Conservation (phyloP, 345 rosid species). For the Populus deltoides region DNA sequence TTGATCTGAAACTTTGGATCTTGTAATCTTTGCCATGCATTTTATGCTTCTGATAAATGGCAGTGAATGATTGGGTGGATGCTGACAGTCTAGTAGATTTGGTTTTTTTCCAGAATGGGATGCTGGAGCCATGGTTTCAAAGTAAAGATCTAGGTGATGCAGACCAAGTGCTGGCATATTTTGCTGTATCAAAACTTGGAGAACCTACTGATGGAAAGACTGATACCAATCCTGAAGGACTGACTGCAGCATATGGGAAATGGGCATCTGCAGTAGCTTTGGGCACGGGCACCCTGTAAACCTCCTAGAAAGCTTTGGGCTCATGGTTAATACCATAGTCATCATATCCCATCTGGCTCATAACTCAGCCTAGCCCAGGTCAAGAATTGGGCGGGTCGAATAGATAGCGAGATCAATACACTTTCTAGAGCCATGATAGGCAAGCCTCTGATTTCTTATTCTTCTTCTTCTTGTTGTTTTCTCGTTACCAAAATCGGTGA, state of each 20-base stretch:
- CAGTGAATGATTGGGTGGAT: constrained; percentile 5
- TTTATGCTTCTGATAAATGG: not conserved
- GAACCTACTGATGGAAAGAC: constrained; percentile 90
- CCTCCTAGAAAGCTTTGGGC: too few species aligned
- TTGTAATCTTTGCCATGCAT: not conserved
- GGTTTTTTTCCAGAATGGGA: constrained; percentile 97
- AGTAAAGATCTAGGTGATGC: constrained; percentile 74
- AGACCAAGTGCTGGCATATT: constrained; percentile 87
- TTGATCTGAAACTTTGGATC: not conserved
- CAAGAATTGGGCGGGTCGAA: too few species aligned
- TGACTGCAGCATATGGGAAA: constrained; percentile 92
- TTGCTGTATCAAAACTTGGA: constrained; percentile 74
- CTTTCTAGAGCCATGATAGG: too few species aligned
- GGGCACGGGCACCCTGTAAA: too few species aligned
- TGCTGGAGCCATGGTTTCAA: constrained; percentile 95
- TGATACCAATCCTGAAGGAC: constrained; percentile 94
- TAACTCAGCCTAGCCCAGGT: too few species aligned
- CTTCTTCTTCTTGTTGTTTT: too few species aligned
- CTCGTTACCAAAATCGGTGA: too few species aligned
- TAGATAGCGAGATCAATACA: too few species aligned
- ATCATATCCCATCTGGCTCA: too few species aligned
- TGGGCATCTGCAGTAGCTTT: constrained; percentile 80
- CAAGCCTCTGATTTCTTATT: too few species aligned
- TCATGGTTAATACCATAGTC: too few species aligned
- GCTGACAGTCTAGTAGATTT: constrained; percentile 68